Evolutionary conservation across 2,329 filamentous ascomycete species (phyloP), one percentile per base, ranked within the genome.

Genomic region (Stagonosporopsis tanaceti): DNA sequence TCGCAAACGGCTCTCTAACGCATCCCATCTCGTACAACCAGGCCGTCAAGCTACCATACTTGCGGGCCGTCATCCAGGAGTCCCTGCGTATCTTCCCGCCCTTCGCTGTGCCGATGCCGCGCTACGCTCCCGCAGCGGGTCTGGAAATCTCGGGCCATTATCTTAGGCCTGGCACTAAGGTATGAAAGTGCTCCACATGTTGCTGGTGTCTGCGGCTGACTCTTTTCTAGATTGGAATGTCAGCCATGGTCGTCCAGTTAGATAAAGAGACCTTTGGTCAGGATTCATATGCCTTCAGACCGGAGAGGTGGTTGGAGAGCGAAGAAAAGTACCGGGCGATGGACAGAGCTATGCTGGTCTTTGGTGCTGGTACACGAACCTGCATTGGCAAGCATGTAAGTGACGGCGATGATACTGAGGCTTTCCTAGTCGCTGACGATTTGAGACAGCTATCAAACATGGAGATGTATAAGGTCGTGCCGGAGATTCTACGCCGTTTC

Each of bases 41-140:
- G 72, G 82, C 81, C 45, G 87, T 90, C 72, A 84, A 84, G 50
- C 81, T 94, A 5, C 85, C 86, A 0, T 94, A 93, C 71, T 83
- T 94, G 2, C 88, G 91, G 67, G 90, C 90, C 2, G 87, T 87
- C 51, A 84, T 94, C 66, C 90, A 93, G 70, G 91, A 95, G 74
- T 85, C 87, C 4, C 90, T 93, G 76, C 85, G 90, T 7, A 72
- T 92, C 65, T 89, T 92, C 71, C 90, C 90, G 0, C 88, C 90
- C 0, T 83, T 88, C 0, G 90, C 89, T 0, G 78, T 92, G 8
- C 86, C 87, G 0, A 79, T 93, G 40, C 90, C 93, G 74, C 84
- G 91, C 51, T 80, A 93, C 44, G 88, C 91, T 0, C 91, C 91
- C 0, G 74, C 80, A 0, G 79, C 83, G 17, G 89, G 89, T 4